Evolutionary conservation across 2,329 filamentous ascomycete species (phyloP).

Genomic region (Penicillium sp.): DNA sequence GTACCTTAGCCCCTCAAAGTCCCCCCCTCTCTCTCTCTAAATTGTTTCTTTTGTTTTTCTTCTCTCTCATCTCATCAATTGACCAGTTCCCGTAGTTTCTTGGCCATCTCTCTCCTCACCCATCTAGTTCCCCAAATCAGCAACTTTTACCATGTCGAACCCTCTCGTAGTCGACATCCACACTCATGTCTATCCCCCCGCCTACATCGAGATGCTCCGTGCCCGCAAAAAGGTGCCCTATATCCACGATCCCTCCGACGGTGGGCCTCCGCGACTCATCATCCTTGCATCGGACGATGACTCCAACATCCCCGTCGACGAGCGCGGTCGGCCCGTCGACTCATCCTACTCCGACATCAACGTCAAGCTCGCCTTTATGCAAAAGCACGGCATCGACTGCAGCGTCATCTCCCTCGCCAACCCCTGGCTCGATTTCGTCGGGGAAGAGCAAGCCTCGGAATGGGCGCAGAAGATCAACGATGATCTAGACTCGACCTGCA

Average conservation of each 20-base stretch:
- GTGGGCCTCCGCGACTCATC: conserved; percentile 38
- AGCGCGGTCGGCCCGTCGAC: conserved; percentile 73
- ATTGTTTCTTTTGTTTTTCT: not conserved
- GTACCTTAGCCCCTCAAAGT: too few species aligned
- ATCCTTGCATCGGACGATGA: conserved; percentile 45
- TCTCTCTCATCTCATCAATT: not conserved
- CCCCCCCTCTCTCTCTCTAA: not conserved
- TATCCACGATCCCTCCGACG: conserved; percentile 35
- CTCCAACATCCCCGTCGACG: conserved; percentile 30
- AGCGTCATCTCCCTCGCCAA: conserved; percentile 87
- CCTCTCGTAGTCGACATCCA: conserved; percentile 54
- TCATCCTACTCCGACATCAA: conserved; percentile 73
- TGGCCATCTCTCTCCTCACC: too few species aligned
- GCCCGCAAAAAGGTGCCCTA: conserved; percentile 45
- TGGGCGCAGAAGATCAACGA: conserved; percentile 67
- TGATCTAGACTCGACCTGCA: conserved; percentile 69
- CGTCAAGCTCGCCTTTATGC: conserved; percentile 83
- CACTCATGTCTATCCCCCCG: conserved; percentile 58
- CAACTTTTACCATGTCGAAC: conserved; percentile 12
- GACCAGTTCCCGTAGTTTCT: not conserved
- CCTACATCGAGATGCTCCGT: conserved; percentile 54
- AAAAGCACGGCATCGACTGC: conserved; percentile 70
- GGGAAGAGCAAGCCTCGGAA: conserved; percentile 52
- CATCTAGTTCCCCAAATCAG: too few species aligned
- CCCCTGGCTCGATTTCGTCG: conserved; percentile 85